Conservation (phyloP, 2,329 filamentous ascomycete genomes). For the Fusarium musae region DNA sequence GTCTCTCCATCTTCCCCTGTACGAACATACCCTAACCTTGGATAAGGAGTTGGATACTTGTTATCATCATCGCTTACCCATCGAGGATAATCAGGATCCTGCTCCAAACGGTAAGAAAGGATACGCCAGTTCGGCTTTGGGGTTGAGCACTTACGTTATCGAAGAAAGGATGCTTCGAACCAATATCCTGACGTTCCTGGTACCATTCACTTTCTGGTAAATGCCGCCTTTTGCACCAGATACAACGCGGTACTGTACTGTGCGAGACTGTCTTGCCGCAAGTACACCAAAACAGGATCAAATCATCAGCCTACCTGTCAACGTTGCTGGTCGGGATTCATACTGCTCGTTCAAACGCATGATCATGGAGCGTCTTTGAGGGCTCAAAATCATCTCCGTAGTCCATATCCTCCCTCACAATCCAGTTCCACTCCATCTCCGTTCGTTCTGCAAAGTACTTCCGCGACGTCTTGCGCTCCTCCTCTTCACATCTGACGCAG, state of each 20-base stretch:
- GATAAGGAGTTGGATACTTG: constrained; percentile 22
- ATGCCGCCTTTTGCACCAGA: constrained; percentile 32
- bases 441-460: not conserved
- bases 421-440: constrained; percentile 2
- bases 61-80: constrained; percentile 1
- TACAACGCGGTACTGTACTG: constrained; percentile 1
- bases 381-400: constrained; percentile 18
- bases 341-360: not conserved
- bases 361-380: constrained; percentile 2
- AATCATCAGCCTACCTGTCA: not conserved
- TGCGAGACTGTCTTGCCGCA: constrained; percentile 10
- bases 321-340: accelerated
- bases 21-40: not conserved
- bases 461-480: accelerated
- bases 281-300: constrained; percentile 20
- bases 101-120: accelerated
- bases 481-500: not conserved
- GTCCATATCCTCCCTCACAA: not conserved
- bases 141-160: constrained; percentile 6
- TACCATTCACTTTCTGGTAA: constrained; percentile 19
- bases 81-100: constrained; percentile 22
- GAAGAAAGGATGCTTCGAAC: constrained; percentile 20
- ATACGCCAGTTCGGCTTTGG: accelerated
- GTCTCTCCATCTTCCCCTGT: not conserved
- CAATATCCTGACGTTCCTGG: not conserved